Evolutionary conservation across 345 rosid genomes (phyloP), one percentile per base, ranked within the genome.

Genomic region (Rhodamnia rubescens): DNA sequence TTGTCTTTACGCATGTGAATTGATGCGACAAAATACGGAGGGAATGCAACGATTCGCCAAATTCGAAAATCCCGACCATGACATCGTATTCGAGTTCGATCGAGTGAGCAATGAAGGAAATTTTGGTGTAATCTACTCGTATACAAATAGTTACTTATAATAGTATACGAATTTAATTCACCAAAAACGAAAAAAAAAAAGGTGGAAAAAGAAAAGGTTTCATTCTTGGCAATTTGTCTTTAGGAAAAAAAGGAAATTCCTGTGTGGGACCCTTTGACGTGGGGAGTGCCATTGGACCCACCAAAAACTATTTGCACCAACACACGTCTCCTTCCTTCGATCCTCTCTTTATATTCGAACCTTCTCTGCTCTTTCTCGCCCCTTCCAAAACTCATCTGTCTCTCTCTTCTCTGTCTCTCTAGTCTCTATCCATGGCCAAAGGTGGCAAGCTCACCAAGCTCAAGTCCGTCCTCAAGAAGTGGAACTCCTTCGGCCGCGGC

Each of bases 391-490:
- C 8, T 27, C 1, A 32, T 26, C 85, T 55, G 84, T 36, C 83
- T 83, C 87, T 24, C 18, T 14, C 36, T 24, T 55, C 85, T 36
- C 83, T 83, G 86, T 24, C 18, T 14, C 36, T 24, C 64, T 11
- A 14, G 14, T 11, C 11, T 56, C 44, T 47, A 50, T 22, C 82
- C 44, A 54, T 83, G 99, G 97, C 94, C n/a, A 95, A 89, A 89
- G 95, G 93, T 6, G 92, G 95, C 85, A 96, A 93, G 90, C 93
- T 95, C 58, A 93, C 86, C 56, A 96, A 91, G 88, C 94, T 96
- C 61, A 95, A 90, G 87, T 95, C 98, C 81, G 98, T 96, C 82
- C 90, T 96, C 44, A 96, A 94, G 90, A 96, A 94, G 85, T 90
- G 94, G 16, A 94, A 92, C 90, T 96, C 99, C 47, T 94, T 96